These are phyloP conservation scores for Phytophthora palmivora DNA, from an alignment of 352 stramenopile species.

Conservation along the genomic window DNA sequence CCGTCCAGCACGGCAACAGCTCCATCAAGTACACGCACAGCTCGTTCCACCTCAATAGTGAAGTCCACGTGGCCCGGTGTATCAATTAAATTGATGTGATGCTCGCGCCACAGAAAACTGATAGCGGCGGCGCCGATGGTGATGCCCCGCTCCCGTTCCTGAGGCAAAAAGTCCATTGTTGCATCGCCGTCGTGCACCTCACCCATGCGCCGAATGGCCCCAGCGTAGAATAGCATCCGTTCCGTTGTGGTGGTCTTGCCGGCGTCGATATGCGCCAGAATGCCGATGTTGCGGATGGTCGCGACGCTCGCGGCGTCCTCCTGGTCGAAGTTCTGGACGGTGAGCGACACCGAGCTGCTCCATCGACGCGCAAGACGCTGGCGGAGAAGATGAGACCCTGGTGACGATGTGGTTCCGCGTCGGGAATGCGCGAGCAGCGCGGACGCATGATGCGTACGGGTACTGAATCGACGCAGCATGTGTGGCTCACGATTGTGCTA, in stretches of 20 bases:
- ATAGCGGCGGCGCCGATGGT: slow-evolving; percentile 98
- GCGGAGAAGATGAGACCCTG: not conserved
- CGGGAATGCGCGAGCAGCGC: slow-evolving; percentile 17
- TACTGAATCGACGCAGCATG: slow-evolving; percentile 28
- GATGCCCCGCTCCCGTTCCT: slow-evolving; percentile 98
- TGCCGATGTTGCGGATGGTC: slow-evolving; percentile 96
- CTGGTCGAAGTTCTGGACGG: slow-evolving; percentile 18
- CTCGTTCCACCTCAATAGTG: slow-evolving; percentile 98
- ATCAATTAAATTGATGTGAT: slow-evolving; percentile 98
- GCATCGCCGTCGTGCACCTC: slow-evolving; percentile 83
- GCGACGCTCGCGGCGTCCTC: slow-evolving; percentile 31
- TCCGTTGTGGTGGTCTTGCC: slow-evolving; percentile 99
- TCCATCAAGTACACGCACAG: slow-evolving; percentile 97
- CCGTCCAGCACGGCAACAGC: slow-evolving; percentile 97
- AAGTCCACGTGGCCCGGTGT: slow-evolving; percentile 98
- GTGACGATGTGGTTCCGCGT: not conserved
- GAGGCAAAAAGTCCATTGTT: slow-evolving; percentile 87
- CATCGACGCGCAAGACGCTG: slow-evolving; percentile 21
- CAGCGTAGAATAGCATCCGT: slow-evolving; percentile 98
- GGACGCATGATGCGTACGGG: not conserved
- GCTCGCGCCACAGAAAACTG: slow-evolving; percentile 94
- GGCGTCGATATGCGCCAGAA: slow-evolving; percentile 99
- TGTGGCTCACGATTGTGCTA: slow-evolving; percentile 19
- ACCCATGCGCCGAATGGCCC: slow-evolving; percentile 68
- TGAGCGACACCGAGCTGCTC: slow-evolving; percentile 18